Percentiles rank a stretch among this genome's conserved stretches.
phyloP scores from a whole-genome alignment of 495 filamentous ascomycete genomes.

The Penicillium bialowiezense region DNA sequence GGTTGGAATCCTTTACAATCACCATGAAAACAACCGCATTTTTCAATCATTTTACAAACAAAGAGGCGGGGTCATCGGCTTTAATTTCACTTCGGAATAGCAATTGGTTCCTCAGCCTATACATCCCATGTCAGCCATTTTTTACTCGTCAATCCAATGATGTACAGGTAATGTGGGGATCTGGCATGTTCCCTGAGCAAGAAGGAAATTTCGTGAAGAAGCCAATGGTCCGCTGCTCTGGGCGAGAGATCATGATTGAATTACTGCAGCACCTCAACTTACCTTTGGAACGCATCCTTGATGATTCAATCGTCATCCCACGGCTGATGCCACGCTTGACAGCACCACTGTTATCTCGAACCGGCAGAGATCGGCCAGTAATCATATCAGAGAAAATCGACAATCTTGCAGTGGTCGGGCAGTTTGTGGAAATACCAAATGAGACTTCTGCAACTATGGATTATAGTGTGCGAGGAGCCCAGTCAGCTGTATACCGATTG shows the following conservation, averaged over 20 bases:
- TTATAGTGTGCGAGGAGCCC: slow-evolving; percentile 40
- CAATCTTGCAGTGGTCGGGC: slow-evolving; percentile 40
- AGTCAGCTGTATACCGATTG: slow-evolving; percentile 11
- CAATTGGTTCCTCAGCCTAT: slow-evolving; percentile 36
- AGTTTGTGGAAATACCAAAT: slow-evolving; percentile 40
- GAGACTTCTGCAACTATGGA: slow-evolving; percentile 41
- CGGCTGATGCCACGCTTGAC: slow-evolving; percentile 36
- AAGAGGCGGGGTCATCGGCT: slow-evolving; percentile 30
- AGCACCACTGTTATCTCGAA: slow-evolving; percentile 30
- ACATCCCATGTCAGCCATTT: slow-evolving; percentile 37
- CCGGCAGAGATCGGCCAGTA: slow-evolving; percentile 27
- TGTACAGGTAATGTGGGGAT: slow-evolving; percentile 35
- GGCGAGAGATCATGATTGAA: slow-evolving; percentile 37
- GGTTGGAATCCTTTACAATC: slow-evolving; percentile 37
- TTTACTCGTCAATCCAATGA: slow-evolving; percentile 29
- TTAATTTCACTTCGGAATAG: slow-evolving; percentile 34
- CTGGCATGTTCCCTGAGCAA: slow-evolving; percentile 25
- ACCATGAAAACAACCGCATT: slow-evolving; percentile 34
- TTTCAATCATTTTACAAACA: slow-evolving; percentile 22
- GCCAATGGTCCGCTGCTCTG: slow-evolving; percentile 36
- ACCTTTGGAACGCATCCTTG: slow-evolving; percentile 10
- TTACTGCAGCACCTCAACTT: slow-evolving; percentile 31
- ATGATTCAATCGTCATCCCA: slow-evolving; percentile 21
- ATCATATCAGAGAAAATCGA: slow-evolving; percentile 29
- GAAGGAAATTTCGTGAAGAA: slow-evolving; percentile 36